Evolutionary conservation across 305 asterid species (phyloP), one percentile per base, ranked within the genome.

Genomic region (Vinca major): DNA sequence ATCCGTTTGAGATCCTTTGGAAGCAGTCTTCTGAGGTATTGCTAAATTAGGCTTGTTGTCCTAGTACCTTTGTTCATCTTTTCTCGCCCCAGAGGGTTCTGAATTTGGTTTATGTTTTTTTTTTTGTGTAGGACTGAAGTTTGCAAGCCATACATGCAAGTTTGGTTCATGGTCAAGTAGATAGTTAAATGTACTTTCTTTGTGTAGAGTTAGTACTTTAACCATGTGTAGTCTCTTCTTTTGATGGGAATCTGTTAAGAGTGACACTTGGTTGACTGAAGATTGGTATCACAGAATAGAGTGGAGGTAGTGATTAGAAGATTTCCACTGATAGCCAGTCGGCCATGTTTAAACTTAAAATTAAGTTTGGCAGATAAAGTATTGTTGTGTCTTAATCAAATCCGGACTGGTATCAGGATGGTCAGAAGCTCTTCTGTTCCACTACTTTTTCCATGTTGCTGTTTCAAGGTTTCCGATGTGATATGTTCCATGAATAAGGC

Each of bases 1-100:
- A 73, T 71, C 84, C 79, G 69, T 73, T 77, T 69, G 69, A 68
- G 80, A 74, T 84, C 85, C 73, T 70, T 63, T 51, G 56, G 62
- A 73, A 44, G 71, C 72, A 75, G 33, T 69, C 75, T 63, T 83
- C 73, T 77, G 73, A 84, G 93, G 93, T 85, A 86, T 19, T 45
- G 16, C 37, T 71, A 58, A 20, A 57, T n/a, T 56, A 1, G 36
- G 19, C 58, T 50, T 74, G 1, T 26, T 45, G 49, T 36, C 33
- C 13, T 55, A 48, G 52, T 62, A 60, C 33, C 41, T 65, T 7
- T 63, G 13, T 36, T 49, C 33, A 26, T 26, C 33, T 26, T 70
- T 67, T 11, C 65, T 33, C 40, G 13, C 5, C 20, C 9, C 20
- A n/a, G 21, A 6, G 20, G 36, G 7, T 41, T 64, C 33, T 45